Conservation (phyloP, 2,329 filamentous ascomycete species). For the Beauveria scarabaeidicola region DNA sequence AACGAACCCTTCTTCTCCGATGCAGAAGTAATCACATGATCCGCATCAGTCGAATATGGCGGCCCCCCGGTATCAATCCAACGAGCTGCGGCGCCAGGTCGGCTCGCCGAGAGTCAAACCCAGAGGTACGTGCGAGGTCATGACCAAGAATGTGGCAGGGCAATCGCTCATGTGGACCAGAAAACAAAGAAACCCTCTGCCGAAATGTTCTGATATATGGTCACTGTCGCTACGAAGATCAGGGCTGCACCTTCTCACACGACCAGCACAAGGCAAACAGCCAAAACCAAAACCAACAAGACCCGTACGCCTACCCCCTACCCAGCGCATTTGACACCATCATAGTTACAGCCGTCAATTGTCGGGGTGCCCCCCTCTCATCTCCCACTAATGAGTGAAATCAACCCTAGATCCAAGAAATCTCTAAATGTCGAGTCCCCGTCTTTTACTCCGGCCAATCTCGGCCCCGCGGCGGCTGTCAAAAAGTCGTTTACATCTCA, state of each 20-base stretch:
- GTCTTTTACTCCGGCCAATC: slow-evolving; percentile 70
- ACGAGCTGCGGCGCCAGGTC: slow-evolving; percentile 43
- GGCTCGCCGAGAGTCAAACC: slow-evolving; percentile 50
- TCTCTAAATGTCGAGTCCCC: slow-evolving; percentile 92
- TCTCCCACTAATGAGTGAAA: slow-evolving; percentile 29
- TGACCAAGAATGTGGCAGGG: background rate
- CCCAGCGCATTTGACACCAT: background rate
- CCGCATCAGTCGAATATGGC: slow-evolving; percentile 31
- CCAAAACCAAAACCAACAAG: slow-evolving; percentile 11
- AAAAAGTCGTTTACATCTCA: slow-evolving; percentile 79
- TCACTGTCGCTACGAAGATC: slow-evolving; percentile 84
- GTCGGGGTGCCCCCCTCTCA: background rate
- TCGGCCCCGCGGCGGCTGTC: slow-evolving; percentile 44
- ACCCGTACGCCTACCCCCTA: slow-evolving; percentile 8
- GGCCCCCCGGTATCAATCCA: slow-evolving; percentile 35
- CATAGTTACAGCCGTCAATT: background rate
- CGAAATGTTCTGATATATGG: slow-evolving; percentile 91
- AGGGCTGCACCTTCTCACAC: slow-evolving; percentile 86
- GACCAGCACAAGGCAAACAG: slow-evolving; percentile 54
- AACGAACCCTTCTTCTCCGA: background rate
- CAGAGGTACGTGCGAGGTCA: slow-evolving; percentile 36
- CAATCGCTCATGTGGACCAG: slow-evolving; percentile 29
- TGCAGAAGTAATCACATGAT: slow-evolving; percentile 1
- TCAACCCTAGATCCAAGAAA: slow-evolving; percentile 56
- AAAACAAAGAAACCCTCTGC: slow-evolving; percentile 84